Conservation (phyloP, 768 basidiomycete genomes). For the Macrolepiota albuminosa region DNA sequence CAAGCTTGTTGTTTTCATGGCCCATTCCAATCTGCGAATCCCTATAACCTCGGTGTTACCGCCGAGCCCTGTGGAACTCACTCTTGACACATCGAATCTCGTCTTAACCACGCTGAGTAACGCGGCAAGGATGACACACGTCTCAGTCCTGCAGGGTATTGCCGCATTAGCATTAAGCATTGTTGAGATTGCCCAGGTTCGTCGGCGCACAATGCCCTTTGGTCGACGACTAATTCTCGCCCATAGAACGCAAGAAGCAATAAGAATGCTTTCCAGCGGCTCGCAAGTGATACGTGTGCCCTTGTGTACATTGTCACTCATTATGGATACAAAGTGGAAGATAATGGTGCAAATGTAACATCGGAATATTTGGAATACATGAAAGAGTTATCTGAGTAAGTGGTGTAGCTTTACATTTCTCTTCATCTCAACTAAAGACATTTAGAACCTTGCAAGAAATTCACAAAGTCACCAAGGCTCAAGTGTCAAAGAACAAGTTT, state of each 20-base stretch:
- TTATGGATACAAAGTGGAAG: background rate
- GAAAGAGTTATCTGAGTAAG: background rate
- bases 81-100: background rate
- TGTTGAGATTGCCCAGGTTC: conserved; percentile 4
- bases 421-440: background rate
- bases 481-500: background rate
- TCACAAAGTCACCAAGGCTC: background rate
- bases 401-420: background rate
- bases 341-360: background rate
- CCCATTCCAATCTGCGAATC: too few species aligned
- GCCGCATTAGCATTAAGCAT: conserved; percentile 1
- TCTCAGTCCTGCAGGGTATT: background rate
- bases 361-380: background rate
- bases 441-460: too few species aligned
- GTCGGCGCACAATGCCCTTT: background rate
- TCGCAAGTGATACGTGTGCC: conserved; percentile 9
- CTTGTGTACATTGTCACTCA: conserved; percentile 7
- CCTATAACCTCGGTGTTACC: background rate
- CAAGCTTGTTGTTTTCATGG: too few species aligned
- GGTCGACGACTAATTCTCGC: background rate
- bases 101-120: conserved; percentile 3
- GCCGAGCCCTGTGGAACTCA: background rate
- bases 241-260: conserved; percentile 7
- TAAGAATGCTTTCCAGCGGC: conserved; percentile 7
- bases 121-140: background rate